phyloP scores from a whole-genome alignment of 1,139 yeast genomes.

The Pichia sp. region DNA sequence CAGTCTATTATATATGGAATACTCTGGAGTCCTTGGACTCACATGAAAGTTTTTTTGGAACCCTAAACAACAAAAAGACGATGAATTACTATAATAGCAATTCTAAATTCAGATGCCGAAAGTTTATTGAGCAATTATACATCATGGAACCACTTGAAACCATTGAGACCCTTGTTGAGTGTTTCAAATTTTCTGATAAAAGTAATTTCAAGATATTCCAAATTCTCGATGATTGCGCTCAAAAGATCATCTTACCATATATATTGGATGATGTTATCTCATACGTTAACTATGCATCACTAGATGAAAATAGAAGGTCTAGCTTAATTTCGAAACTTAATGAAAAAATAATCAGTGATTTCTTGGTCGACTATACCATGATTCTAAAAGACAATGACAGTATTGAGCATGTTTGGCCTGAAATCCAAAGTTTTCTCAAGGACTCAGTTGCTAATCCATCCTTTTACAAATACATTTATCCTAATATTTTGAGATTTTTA shows the following conservation, averaged over 20 bases:
- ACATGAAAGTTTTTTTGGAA: constrained; percentile 1
- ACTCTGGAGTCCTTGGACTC: constrained; percentile 56
- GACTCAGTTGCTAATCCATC: constrained; percentile 45
- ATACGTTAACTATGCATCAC: constrained; percentile 33
- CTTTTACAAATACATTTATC: constrained; percentile 43
- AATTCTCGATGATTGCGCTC: constrained; percentile 78
- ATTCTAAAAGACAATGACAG: constrained; percentile 63
- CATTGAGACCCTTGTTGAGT: constrained; percentile 52
- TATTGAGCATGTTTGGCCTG: constrained; percentile 65
- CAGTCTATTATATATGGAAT: constrained; percentile 60
- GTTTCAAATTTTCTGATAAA: constrained; percentile 21
- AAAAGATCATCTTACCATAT: constrained; percentile 67
- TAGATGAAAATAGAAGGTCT: constrained; percentile 32
- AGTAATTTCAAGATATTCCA: constrained; percentile 46
- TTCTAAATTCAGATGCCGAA: constrained; percentile 65
- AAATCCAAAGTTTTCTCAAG: constrained; percentile 49
- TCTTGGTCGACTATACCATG: constrained; percentile 51
- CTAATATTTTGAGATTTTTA: constrained; percentile 45
- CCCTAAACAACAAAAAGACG: constrained; percentile 30
- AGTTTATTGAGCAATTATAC: constrained; percentile 61
- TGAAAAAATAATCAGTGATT: constrained; percentile 39
- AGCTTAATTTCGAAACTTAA: constrained; percentile 38
- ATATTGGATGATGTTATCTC: constrained; percentile 49
- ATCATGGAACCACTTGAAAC: constrained; percentile 67
- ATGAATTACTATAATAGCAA: constrained; percentile 57